Conservation (phyloP, 495 filamentous ascomycete genomes). For the Xylaria castorea region DNA sequence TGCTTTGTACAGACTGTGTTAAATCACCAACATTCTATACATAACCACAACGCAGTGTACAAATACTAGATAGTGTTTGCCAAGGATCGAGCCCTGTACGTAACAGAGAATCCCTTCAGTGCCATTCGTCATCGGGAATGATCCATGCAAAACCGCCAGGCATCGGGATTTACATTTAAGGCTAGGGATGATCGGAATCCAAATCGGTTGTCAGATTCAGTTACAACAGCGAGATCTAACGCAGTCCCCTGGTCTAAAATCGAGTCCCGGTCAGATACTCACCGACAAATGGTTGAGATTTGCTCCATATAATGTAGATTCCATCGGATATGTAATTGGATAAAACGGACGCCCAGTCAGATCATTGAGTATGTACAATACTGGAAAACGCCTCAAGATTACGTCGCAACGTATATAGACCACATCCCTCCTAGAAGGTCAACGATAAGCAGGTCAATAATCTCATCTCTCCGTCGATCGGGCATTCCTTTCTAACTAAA, state of each 20-base stretch:
- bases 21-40: too few relatives aligned
- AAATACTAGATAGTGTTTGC: not conserved
- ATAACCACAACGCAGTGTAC: too few relatives aligned
- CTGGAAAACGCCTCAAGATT: not conserved
- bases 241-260: not conserved
- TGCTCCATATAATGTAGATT: not conserved
- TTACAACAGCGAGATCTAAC: not conserved
- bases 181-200: not conserved
- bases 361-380: not conserved
- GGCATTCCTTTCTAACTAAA: slow-evolving; percentile 4
- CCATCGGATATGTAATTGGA: not conserved
- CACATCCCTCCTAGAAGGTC: not conserved
- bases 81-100: not conserved
- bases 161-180: not conserved
- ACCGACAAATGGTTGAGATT: not conserved
- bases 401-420: not conserved
- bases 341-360: not conserved
- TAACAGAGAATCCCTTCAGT: not conserved
- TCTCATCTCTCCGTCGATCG: not conserved
- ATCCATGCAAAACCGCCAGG: not conserved
- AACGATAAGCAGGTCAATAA: not conserved
- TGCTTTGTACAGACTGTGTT: too few relatives aligned
- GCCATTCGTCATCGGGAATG: not conserved
- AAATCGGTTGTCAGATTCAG: not conserved
- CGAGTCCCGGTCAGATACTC: not conserved